Percentiles rank a stretch among this genome's conserved stretches.
phyloP scores from a whole-genome alignment of 306 rosid genomes.

The Sphenostylis stenocarpa region DNA sequence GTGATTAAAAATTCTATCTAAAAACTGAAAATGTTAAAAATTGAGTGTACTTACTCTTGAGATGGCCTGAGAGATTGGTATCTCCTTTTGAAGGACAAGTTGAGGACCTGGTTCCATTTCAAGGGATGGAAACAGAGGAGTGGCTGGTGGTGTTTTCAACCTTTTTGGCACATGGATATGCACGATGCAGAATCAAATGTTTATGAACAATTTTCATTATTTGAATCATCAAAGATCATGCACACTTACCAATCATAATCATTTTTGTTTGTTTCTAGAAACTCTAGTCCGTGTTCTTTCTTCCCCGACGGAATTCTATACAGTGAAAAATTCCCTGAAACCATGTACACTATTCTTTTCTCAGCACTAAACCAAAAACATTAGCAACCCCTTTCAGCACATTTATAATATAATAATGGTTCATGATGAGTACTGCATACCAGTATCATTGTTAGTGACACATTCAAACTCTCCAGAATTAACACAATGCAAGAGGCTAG shows the following conservation, averaged over 20 bases:
- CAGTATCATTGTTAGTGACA: conserved; percentile 30
- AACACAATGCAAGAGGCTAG: conserved; percentile 53
- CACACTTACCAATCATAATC: conserved; percentile 72
- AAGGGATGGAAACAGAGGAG: conserved; percentile 84
- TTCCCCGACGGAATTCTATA: conserved; percentile 61
- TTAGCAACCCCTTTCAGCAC: too few relatives aligned
- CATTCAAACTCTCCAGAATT: conserved; percentile 56
- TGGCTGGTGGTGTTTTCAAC: conserved; percentile 94
- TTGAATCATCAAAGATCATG: too few relatives aligned
- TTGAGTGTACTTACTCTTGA: conserved; percentile 50
- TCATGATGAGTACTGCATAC: too few relatives aligned
- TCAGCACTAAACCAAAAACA: too few relatives aligned
- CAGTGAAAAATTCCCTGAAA: conserved; percentile 53
- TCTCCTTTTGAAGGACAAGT: conserved; percentile 50
- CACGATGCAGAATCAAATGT: neutral
- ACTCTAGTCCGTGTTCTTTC: conserved; percentile 54
- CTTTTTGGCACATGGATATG: conserved; percentile 30
- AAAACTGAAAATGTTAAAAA: too few relatives aligned
- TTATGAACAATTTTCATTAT: too few relatives aligned
- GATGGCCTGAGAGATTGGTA: conserved; percentile 47
- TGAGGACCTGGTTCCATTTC: conserved; percentile 76
- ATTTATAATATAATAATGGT: too few relatives aligned
- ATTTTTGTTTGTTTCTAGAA: conserved; percentile 55
- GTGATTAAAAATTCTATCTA: too few relatives aligned
- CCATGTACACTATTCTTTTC: too few relatives aligned